Base-by-base conservation (phyloP, 1,284 basidiomycete species). In the Moniliophthora roreri region DNA sequence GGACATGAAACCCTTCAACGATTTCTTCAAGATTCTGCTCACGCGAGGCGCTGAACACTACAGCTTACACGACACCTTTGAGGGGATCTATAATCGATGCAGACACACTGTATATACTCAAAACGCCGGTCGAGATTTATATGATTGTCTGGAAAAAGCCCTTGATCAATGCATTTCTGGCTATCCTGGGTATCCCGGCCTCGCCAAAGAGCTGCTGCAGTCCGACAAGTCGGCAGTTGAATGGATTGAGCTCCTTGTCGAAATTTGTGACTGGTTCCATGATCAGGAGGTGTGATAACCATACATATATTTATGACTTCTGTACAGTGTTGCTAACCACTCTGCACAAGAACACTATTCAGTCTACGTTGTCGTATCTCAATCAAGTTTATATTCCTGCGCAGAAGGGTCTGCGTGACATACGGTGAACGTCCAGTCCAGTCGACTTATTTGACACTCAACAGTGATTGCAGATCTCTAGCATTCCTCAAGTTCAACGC, bases 251-350 rank as follows among this genome's bases (percentile, higher is more conserved):
- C 65, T 69, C 10, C 81, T 89, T 54, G 81, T 81, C 2, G 66
- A 72, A 13, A 63, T 66, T 0, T 85, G 84, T 61, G 68, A 71
- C 18, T 87, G 84, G 85, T 87, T 85, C 45, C 82, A 87, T 61
- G 68, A 66, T 32, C 76, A 78, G 61, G 74, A 87, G 57, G 86
- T 87, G 63, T 67, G 85, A 66, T 16, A 9, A 3, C 18, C 20
- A n/a, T n/a, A n/a, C n/a, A n/a, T n/a, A n/a, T n/a, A n/a, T n/a
- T n/a, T n/a, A n/a, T n/a, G n/a, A n/a, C n/a, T n/a, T n/a, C n/a
- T n/a, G n/a, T n/a, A n/a, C n/a, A n/a, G n/a, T n/a, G n/a, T n/a
- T n/a, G n/a, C n/a, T n/a, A n/a, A n/a, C n/a, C 39, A 28, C 28
- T n/a, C 24, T 26, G 11, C 28, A 32, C 6, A 50, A 87, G 83